Conservation (phyloP, 768 basidiomycete genomes). For the Kwoniella dejecticola region DNA sequence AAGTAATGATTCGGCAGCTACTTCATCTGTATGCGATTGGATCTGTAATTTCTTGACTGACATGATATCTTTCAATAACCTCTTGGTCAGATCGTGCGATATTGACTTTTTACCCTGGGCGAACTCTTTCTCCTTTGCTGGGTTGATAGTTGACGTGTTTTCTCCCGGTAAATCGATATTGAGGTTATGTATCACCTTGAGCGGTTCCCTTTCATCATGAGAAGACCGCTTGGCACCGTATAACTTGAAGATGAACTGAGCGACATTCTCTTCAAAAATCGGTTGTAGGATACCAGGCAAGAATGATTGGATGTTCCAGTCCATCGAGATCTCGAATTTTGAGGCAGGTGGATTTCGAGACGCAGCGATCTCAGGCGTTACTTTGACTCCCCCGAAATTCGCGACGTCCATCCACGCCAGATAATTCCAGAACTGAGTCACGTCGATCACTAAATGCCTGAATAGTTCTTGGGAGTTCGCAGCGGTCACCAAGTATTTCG, state of each 20-base stretch:
- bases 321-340: conserved; percentile 62
- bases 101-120: conserved; percentile 76
- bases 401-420: conserved; percentile 93
- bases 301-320: conserved; percentile 89
- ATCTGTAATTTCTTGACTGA: conserved; percentile 65
- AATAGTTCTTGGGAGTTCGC: conserved; percentile 94
- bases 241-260: conserved; percentile 81
- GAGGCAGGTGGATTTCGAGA: conserved; percentile 29
- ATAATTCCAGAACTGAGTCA: conserved; percentile 89
- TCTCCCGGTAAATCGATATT: conserved; percentile 44
- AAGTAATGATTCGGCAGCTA: conserved; percentile 61
- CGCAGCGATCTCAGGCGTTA: conserved; percentile 58
- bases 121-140: conserved; percentile 68
- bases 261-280: conserved; percentile 72
- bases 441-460: conserved; percentile 83
- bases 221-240: conserved; percentile 68
- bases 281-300: conserved; percentile 78
- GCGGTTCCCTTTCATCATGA: conserved; percentile 68
- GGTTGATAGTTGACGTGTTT: conserved; percentile 60
- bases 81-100: conserved; percentile 74
- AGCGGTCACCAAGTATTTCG: conserved; percentile 89
- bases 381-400: conserved; percentile 81
- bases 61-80: conserved; percentile 68
- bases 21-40: conserved; percentile 60
- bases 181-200: conserved; percentile 69